Evolutionary conservation across 257 asterid species (phyloP).

Genomic region (Craterostigma plantagineum): DNA sequence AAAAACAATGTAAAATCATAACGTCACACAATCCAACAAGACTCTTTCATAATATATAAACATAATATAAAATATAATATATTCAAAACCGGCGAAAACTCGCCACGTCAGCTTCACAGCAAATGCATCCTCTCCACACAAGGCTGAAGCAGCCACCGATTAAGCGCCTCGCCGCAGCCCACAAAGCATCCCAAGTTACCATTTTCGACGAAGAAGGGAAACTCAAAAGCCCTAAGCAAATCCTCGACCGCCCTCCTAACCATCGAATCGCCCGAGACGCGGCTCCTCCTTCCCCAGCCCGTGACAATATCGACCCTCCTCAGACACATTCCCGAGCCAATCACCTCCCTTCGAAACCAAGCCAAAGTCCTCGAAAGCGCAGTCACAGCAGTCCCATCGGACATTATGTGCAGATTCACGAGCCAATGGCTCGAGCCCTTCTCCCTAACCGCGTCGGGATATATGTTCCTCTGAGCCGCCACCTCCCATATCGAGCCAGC

Average conservation of each 20-base stretch:
- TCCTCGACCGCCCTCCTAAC: constrained; percentile 73
- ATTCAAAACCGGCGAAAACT: background rate
- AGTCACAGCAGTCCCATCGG: constrained; percentile 89
- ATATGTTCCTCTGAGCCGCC: constrained; percentile 68
- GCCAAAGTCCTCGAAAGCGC: constrained; percentile 89
- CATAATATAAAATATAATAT: no score
- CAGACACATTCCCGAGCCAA: constrained; percentile 43
- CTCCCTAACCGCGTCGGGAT: constrained; percentile 80
- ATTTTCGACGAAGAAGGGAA: constrained; percentile 54
- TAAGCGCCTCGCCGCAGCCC: constrained; percentile 80
- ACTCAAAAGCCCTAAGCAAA: constrained; percentile 45
- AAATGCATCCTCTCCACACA: constrained; percentile 90
- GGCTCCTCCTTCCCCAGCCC: constrained; percentile 91
- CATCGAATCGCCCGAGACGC: constrained; percentile 74
- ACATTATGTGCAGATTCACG: constrained; percentile 86
- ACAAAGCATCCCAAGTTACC: constrained; percentile 88
- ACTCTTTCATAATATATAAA: no score
- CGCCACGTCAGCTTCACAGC: no score
- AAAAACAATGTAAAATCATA: no score
- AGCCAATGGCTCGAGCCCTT: constrained; percentile 74
- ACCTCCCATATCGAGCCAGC: constrained; percentile 96
- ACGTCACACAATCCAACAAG: no score
- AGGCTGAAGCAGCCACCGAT: constrained; percentile 62
- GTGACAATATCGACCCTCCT: constrained; percentile 75
- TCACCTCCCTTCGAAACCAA: constrained; percentile 68